Base-by-base conservation (phyloP, 1,284 basidiomycete genomes). In the Trichosporon sp. region DNA sequence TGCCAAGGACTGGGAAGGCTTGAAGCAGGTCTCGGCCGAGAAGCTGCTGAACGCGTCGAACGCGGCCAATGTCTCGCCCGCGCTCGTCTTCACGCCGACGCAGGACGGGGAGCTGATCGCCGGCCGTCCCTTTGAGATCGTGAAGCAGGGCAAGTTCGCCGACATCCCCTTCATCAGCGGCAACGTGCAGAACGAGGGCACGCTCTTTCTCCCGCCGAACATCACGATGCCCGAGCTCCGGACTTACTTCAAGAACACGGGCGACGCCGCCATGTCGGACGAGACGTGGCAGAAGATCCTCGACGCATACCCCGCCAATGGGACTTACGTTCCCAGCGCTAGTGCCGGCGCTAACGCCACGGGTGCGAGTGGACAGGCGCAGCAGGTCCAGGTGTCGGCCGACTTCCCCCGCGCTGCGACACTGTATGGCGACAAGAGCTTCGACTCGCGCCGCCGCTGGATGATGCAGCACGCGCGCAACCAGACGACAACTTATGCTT, bases 161-260 rank as follows among this genome's bases (percentile, higher is more conserved):
- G 75, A 78, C 31, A 78, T 81, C n/a, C 84, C 84, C 0, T 83
- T 81, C 70, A 80, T 85, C 64, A 75, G 78, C 12, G 82, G 84
- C 19, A 81, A 80, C 73, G 74, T 72, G 73, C 75, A 77, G 40
- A 81, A 83, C 70, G 82, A 83, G 78, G 80, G 71, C 73, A 79
- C 68, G 37, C 37, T 32, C 59, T 35, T 65, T 8, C 64, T 65
- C 11, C 19, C 37, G 38, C n/a, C 38, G 38, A 40, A 31, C 26
- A 32, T 67, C 11, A 65, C 51, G 46, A 31, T 71, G 38, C 61
- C 68, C 54, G 63, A 56, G 21, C 68, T 68, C 8, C 65, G 48
- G 10, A 51, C 43, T 6, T 48, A 68, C 21, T 61, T 61, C 19
- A 40, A 43, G 31, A 71, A 70, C 61, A 66, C 71, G 51, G 65